Evolutionary conservation across 1,284 basidiomycete genomes (phyloP), one percentile per base, ranked within the genome.

Genomic region (Schizophyllum amplum): DNA sequence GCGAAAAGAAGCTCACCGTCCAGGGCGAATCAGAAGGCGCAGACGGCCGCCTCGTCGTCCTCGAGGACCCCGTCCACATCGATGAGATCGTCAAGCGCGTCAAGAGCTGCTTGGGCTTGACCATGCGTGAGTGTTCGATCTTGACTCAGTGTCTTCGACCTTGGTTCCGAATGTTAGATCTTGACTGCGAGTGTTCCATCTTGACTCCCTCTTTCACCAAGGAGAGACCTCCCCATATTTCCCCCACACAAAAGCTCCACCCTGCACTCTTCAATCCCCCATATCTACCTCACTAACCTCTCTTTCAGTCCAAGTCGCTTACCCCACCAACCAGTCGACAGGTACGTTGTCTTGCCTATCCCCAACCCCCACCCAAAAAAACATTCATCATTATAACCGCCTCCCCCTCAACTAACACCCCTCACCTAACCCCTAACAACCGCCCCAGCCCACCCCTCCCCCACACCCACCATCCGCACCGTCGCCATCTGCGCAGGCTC

Each of bases 401-500:
- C n/a, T n/a, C n/a, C n/a, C n/a, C n/a, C n/a, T n/a, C n/a, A n/a
- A n/a, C n/a, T n/a, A n/a, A n/a, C n/a, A n/a, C n/a, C n/a, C n/a
- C n/a, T n/a, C n/a, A n/a, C n/a, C n/a, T n/a, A n/a, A n/a, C n/a
- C n/a, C n/a, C n/a, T n/a, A n/a, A n/a, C n/a, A n/a, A n/a, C n/a
- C n/a, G n/a, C n/a, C n/a, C n/a, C n/a, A n/a, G n/a, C n/a, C n/a
- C n/a, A n/a, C n/a, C n/a, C n/a, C n/a, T n/a, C n/a, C 33, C 62
- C 62, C 58, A 57, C 67, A 64, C 60, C 64, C 66, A 57, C 71
- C 66, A 51, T 84, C 53, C 68, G 71, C 61, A 76, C 79, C 24
- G 80, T 94, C 57, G 92, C 90, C 51, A 85, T 96, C 57, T 94
- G 92, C 69, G 92, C 92, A 26, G 92, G 92, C 24, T 86, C 87